These are phyloP conservation scores for Amanita rubescens DNA, from an alignment of 768 basidiomycete species.

Conservation along the genomic window DNA sequence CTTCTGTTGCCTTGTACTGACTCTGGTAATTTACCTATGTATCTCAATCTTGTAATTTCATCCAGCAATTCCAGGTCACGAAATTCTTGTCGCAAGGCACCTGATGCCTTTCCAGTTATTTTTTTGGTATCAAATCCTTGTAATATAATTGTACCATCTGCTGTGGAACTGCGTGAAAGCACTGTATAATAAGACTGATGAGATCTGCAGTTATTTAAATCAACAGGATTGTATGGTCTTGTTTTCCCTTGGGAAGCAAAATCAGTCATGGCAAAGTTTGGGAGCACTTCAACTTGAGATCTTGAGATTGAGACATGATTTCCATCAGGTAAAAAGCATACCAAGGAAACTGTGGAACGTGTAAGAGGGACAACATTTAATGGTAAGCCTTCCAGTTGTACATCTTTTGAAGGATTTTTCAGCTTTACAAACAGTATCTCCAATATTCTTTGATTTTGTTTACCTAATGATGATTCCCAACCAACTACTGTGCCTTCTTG, in stretches of 20 bases:
- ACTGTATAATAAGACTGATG: slow-evolving; percentile 23
- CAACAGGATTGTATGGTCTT: slow-evolving; percentile 19
- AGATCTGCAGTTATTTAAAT: slow-evolving; percentile 15
- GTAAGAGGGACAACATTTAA: slow-evolving; percentile 24
- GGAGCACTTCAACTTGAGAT: slow-evolving; percentile 16
- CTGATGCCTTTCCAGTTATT: neutral
- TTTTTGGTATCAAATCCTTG: neutral
- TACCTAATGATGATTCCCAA: slow-evolving; percentile 15
- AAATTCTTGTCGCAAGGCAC: neutral
- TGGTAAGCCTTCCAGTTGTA: slow-evolving; percentile 19
- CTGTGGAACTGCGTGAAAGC: slow-evolving; percentile 7
- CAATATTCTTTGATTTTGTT: slow-evolving; percentile 12
- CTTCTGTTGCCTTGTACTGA: neutral
- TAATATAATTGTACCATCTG: neutral
- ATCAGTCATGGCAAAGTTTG: slow-evolving; percentile 27
- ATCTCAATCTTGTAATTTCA: neutral
- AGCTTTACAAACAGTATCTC: slow-evolving; percentile 24
- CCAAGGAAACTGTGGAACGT: slow-evolving; percentile 1
- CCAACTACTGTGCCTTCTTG: slow-evolving; percentile 20
- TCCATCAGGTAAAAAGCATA: slow-evolving; percentile 14
- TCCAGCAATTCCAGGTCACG: neutral
- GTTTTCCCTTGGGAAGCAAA: slow-evolving; percentile 26
- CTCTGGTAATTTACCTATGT: neutral
- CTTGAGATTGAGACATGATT: slow-evolving; percentile 10
- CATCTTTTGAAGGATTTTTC: slow-evolving; percentile 14